Percentiles rank a stretch among this genome's conserved stretches.
These are phyloP conservation scores for Beta corolliflora DNA, from an alignment of 179 eudicot genomes.

Conservation along the genomic window DNA sequence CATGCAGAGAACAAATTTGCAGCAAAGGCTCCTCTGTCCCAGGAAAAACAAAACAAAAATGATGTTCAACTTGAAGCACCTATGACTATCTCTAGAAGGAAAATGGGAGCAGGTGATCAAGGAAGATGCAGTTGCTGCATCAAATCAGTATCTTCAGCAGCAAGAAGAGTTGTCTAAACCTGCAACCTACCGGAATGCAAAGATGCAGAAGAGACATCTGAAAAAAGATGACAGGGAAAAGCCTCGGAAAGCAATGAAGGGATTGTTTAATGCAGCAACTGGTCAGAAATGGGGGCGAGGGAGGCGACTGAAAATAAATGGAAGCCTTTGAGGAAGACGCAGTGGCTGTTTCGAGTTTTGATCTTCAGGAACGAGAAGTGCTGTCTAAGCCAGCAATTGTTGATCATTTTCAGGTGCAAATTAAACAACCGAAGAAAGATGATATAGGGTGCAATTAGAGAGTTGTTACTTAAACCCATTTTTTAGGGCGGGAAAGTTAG, in stretches of 20 bases:
- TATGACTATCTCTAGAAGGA: background rate
- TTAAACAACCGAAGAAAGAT: background rate
- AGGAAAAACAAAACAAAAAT: no score
- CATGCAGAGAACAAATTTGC: background rate
- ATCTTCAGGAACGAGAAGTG: background rate
- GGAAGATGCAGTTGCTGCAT: constrained; percentile 13
- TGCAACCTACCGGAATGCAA: no score
- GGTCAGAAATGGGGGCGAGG: background rate
- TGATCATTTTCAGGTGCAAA: background rate
- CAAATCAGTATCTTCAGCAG: background rate
- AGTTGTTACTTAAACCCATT: no score
- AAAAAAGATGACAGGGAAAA: constrained; percentile 24
- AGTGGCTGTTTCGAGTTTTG: background rate
- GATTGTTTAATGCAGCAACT: background rate
- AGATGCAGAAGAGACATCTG: background rate
- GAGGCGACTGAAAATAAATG: constrained; percentile 9
- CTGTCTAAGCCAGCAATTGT: background rate
- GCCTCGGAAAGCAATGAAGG: background rate
- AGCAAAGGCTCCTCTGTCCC: no score
- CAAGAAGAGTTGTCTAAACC: no score
- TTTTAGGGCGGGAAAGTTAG: no score
- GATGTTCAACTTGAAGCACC: no score
- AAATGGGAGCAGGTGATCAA: background rate
- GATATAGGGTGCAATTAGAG: no score
- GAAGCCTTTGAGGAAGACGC: constrained; percentile 16